Evolutionary conservation across 2,329 filamentous ascomycete species (phyloP).

Genomic region (Aureobasidium subglaciale): DNA sequence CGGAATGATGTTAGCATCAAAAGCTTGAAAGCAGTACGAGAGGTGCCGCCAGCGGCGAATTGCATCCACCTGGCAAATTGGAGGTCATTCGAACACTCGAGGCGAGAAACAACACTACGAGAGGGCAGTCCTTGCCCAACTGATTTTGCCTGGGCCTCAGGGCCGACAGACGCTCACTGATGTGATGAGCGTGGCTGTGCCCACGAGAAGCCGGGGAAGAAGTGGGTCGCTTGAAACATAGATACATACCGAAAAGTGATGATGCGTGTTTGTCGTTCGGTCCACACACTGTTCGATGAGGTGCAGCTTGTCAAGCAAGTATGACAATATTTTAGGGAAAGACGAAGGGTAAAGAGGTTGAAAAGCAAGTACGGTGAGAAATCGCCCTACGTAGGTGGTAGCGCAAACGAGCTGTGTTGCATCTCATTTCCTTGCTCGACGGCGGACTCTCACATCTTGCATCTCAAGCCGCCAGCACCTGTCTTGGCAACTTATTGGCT

Average conservation of each 20-base stretch:
- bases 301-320: neutral
- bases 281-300: neutral
- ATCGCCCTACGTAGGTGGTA: constrained; percentile 1
- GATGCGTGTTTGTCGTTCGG: neutral
- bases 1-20: constrained; percentile 2
- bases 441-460: neutral
- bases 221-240: constrained; percentile 10
- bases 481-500: constrained; percentile 12
- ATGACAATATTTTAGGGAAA: neutral
- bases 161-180: neutral
- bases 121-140: constrained; percentile 2
- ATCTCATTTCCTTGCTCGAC: constrained; percentile 12
- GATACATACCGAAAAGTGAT: constrained; percentile 8
- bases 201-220: constrained; percentile 8
- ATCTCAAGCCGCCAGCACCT: neutral
- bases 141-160: neutral
- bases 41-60: neutral
- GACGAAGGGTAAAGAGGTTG: neutral
- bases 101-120: neutral
- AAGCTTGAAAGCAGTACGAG: neutral
- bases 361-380: neutral
- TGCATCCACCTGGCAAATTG: neutral
- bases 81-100: neutral
- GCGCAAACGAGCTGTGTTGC: constrained; percentile 9
- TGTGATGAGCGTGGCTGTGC: constrained; percentile 14